Percentiles rank a stretch among this genome's conserved stretches.
Evolutionary conservation across 768 basidiomycete species (phyloP).

Genomic region (Termitomyces eurrhizus): DNA sequence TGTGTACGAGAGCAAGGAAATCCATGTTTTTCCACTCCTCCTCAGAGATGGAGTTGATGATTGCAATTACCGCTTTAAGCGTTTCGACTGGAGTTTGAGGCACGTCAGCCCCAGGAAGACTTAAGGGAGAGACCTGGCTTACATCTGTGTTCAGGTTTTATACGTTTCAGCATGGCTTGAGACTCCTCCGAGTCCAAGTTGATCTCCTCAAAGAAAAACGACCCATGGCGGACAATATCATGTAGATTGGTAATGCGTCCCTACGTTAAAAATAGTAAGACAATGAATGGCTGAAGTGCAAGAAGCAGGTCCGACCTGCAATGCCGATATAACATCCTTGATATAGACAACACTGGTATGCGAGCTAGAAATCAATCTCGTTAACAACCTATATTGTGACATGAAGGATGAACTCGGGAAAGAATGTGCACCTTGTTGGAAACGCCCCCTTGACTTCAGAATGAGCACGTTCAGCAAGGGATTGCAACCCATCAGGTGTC

Average conservation of each 20-base stretch:
- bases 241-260: constrained; percentile 66
- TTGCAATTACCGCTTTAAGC: constrained; percentile 25
- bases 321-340: constrained; percentile 53
- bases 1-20: constrained; percentile 37
- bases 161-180: constrained; percentile 40
- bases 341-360: constrained; percentile 57
- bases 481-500: constrained; percentile 44
- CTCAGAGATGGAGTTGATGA: constrained; percentile 26
- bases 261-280: constrained; percentile 28
- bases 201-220: constrained; percentile 79
- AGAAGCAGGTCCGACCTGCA: constrained; percentile 42
- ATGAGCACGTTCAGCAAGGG: constrained; percentile 52
- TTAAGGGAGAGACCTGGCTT: constrained; percentile 2
- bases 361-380: constrained; percentile 26
- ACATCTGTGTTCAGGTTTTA: constrained; percentile 45
- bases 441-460: constrained; percentile 51
- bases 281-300: background rate
- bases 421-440: constrained; percentile 49
- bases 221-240: constrained; percentile 64
- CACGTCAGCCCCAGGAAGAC: background rate
- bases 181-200: constrained; percentile 55
- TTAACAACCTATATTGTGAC: background rate
- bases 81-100: constrained; percentile 24
- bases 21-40: constrained; percentile 34
- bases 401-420: background rate